Base-by-base conservation (phyloP, 2,329 filamentous ascomycete genomes). In the Emergomyces pasteurianus region DNA sequence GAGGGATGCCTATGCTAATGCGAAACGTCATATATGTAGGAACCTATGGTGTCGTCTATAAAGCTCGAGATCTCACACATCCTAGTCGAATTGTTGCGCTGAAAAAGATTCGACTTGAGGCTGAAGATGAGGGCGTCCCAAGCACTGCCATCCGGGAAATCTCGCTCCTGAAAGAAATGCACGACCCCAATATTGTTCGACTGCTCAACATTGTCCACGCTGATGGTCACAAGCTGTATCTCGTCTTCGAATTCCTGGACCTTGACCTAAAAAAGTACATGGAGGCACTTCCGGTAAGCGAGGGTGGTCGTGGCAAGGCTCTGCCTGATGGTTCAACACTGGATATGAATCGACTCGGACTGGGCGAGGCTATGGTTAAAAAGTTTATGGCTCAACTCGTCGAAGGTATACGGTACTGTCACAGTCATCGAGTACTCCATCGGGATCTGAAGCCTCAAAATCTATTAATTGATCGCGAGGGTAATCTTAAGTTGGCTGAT, bases 361-460 rank as follows among this genome's bases (percentile, higher is more conserved):
- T 96, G 61, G 88, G 87, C 61, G 84, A 89, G 58, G 82, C 82
- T 60, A 92, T 95, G 81, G 85, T 96, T 67, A 92, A 92, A 79
- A 92, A 90, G 76, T 95, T 96, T 78, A 95, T 95, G 87, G 85
- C 83, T 69, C 90, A 96, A 76, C 80, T 96, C 61, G 88, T 91
- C 70, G 84, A 90, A 67, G 91, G 91, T 59, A 84, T 95, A 65
- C 83, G 86, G 67, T 95, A 94, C 79, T 96, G 91, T 76, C 91
- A 96, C 76, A 86, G 88, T 65, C 90, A 92, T 75, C 86, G 91
- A 61, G 84, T 96, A 62, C 81, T 96, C 60, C 91, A 99, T 75
- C 90, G 94, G 70, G 94, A 99, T 72, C 96, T 99, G 77, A 99
- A 99, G 75, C 94, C 94, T 43, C 94, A 99, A 75, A 99, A 99